Conservation (phyloP, 208 protist species). For the Lotmaria passim region DNA sequence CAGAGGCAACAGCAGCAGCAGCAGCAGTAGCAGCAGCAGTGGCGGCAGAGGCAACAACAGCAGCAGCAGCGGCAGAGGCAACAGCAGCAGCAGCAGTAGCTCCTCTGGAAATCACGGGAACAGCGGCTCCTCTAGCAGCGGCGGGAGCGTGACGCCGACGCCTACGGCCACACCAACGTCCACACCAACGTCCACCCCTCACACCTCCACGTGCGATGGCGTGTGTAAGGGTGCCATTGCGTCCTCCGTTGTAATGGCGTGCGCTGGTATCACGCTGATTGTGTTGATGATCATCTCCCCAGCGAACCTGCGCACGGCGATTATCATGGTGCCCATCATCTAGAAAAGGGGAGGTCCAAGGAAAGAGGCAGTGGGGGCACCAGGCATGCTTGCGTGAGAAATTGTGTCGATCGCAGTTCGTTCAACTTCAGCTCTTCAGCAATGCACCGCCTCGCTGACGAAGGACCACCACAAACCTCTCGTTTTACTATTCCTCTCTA, state of each 20-base stretch:
- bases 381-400: too few relatives aligned
- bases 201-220: slow-evolving; percentile 44
- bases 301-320: slow-evolving; percentile 54
- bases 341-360: slow-evolving; percentile 26
- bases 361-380: too few relatives aligned
- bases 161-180: slow-evolving; percentile 11
- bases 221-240: slow-evolving; percentile 75
- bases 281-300: slow-evolving; percentile 49
- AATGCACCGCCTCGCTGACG: too few relatives aligned
- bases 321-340: slow-evolving; percentile 52
- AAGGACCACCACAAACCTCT: too few relatives aligned
- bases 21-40: too few relatives aligned
- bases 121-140: slow-evolving; percentile 37
- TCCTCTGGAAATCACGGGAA: too few relatives aligned
- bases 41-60: too few relatives aligned
- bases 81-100: too few relatives aligned
- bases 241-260: slow-evolving; percentile 54
- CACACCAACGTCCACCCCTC: slow-evolving; percentile 20
- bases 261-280: slow-evolving; percentile 27
- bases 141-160: slow-evolving; percentile 52
- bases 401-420: too few relatives aligned
- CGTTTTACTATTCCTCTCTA: too few relatives aligned
- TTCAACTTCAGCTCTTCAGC: too few relatives aligned
- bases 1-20: slow-evolving; percentile 4
- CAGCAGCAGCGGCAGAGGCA: too few relatives aligned